Conservation (phyloP, 306 rosid species). For the Senna tora region DNA sequence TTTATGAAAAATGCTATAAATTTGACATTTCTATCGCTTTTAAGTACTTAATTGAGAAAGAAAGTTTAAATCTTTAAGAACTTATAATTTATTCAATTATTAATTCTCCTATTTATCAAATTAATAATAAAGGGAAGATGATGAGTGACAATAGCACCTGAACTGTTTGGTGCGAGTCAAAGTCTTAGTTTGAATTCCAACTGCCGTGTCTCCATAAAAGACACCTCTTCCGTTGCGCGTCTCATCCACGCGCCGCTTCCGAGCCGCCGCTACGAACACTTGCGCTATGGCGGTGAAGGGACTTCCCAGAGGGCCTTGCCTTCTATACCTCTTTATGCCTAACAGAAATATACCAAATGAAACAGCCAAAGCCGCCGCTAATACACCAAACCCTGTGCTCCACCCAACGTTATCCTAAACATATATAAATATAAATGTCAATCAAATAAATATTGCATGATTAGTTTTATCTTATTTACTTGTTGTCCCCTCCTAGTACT, state of each 20-base stretch:
- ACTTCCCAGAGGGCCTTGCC: conserved; percentile 36
- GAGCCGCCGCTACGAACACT: conserved; percentile 41
- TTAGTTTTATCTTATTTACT: no score
- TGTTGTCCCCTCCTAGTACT: no score
- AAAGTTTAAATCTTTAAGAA: no score
- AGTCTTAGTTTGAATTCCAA: not conserved
- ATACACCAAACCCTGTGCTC: conserved; percentile 42
- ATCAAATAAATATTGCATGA: not conserved
- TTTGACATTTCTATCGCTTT: no score
- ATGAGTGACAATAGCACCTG: conserved; percentile 31
- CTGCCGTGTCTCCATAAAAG: conserved; percentile 14
- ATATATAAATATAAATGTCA: not conserved
- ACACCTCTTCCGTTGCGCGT: conserved; percentile 15
- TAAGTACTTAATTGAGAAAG: no score
- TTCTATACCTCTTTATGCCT: conserved; percentile 39
- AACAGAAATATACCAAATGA: conserved; percentile 35
- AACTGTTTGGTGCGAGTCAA: conserved; percentile 42
- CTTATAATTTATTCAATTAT: no score
- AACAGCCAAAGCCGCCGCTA: conserved; percentile 39
- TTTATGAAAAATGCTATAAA: no score
- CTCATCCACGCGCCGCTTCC: conserved; percentile 36
- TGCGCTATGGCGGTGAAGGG: conserved; percentile 46
- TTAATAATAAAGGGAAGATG: no score
- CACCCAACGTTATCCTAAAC: conserved; percentile 54
- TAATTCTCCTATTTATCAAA: no score